Evolutionary conservation across 495 filamentous ascomycete genomes (phyloP), one percentile per base, ranked within the genome.

Genomic region (Durotheca rogersii): DNA sequence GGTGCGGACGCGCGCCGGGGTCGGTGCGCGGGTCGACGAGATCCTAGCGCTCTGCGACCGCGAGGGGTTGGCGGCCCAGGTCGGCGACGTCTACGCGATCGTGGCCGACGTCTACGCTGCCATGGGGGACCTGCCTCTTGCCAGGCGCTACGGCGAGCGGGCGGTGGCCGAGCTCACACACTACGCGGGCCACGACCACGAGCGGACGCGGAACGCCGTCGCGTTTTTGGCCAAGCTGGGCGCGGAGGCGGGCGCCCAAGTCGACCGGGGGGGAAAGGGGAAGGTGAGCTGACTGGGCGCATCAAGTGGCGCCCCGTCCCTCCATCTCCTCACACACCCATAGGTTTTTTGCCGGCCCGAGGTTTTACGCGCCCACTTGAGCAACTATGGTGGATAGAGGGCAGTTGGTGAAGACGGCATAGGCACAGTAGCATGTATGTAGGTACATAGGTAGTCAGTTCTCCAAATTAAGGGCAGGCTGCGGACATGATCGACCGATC

Each of bases 61-160:
- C 12, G 68, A 71, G 43, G 56, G 33, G n/a, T 34, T 71, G 21
- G 49, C 58, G 32, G 60, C 62, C 15, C 61, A 67, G 11, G 40
- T 68, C 30, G 68, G 62, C 0, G 63, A 65, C 12, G 62, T 69
- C 47, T 67, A 67, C 34, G 56, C 62, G 10, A 56, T 68, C 17
- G 49, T 68, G 33, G 58, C 65, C 11, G 35, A 58, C n/a, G 29
- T 71, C 25, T 61, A 63, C 20, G 46, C 45, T 0, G 53, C 50
- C 0, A 47, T 53, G 29, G 56, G 60, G 4, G 59, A 69, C 14
- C 19, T 50, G 15, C 29, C 37, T 7, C 39, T 49, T 17, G 68
- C 61, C 4, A 60, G 32, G 44, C 62, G 48, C 44, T 64, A 62
- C 43, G 58, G 49, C 0, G 20, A 40, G 32, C 15, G 58, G 44